phyloP scores from a whole-genome alignment of 2,329 filamentous ascomycete genomes.

The Coniochaeta hoffmannii region DNA sequence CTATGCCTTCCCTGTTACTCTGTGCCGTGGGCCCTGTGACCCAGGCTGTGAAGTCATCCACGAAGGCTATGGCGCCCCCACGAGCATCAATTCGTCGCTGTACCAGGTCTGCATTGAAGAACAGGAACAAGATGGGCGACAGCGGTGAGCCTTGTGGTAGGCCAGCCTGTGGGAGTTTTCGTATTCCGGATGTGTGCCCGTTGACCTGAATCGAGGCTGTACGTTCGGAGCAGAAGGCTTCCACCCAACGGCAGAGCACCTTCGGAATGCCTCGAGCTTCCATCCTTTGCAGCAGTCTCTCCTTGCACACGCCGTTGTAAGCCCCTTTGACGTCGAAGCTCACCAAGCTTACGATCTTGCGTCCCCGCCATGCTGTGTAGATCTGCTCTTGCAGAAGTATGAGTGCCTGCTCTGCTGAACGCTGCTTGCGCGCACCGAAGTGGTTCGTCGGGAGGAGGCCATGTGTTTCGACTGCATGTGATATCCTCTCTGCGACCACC shows the following conservation, averaged over 20 bases:
- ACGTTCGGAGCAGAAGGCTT: not conserved
- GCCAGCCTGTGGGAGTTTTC: not conserved
- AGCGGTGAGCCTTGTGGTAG: conserved; percentile 5
- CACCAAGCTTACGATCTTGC: conserved; percentile 5
- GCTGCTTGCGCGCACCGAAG: not conserved
- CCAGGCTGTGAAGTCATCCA: conserved; percentile 15
- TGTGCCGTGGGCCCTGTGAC: not conserved
- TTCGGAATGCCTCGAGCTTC: not conserved
- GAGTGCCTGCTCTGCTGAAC: not conserved
- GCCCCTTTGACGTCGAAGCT: conserved; percentile 6
- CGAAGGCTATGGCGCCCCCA: conserved; percentile 16
- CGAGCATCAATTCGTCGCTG: conserved; percentile 20
- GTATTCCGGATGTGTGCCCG: not conserved
- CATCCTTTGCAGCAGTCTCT: not conserved
- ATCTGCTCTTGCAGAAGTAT: not conserved
- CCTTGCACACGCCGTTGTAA: conserved; percentile 7
- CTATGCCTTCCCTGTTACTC: not conserved
- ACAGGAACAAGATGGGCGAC: conserved; percentile 14
- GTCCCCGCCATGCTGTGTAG: not conserved
- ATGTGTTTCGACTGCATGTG: not conserved
- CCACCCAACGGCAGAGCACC: not conserved
- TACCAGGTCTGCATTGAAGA: conserved; percentile 29
- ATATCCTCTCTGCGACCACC: conserved; percentile 3
- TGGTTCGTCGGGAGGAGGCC: conserved; percentile 1
- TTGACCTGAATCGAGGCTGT: not conserved